Conservation (phyloP, 306 rosid species). For the Cucurbita pepo region DNA sequence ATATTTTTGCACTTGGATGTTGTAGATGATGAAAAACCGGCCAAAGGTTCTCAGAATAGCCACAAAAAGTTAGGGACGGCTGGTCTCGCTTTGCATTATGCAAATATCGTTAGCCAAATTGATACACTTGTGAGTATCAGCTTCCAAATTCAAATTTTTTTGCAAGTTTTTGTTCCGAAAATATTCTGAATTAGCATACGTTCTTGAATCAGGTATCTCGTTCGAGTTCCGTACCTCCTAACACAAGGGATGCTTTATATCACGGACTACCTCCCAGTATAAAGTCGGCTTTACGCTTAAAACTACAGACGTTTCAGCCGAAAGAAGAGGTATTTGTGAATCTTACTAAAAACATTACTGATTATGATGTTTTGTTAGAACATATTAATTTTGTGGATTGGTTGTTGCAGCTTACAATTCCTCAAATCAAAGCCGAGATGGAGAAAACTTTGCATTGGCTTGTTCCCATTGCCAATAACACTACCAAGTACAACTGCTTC, state of each 20-base stretch:
- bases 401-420: slow-evolving; percentile 61
- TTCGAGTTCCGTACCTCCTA: slow-evolving; percentile 88
- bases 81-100: slow-evolving; percentile 97
- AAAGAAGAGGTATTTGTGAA: slow-evolving; percentile 66
- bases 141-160: neutral
- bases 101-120: slow-evolving; percentile 76
- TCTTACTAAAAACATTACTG: neutral
- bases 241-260: slow-evolving; percentile 88
- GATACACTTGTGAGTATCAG: slow-evolving; percentile 73
- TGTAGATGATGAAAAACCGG: slow-evolving; percentile 49
- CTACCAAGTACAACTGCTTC: slow-evolving; percentile 56
- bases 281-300: slow-evolving; percentile 72
- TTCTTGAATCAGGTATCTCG: slow-evolving; percentile 61
- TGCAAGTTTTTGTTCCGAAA: neutral
- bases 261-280: slow-evolving; percentile 86
- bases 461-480: slow-evolving; percentile 79
- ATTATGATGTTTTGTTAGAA: neutral
- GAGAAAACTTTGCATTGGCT: slow-evolving; percentile 95
- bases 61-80: slow-evolving; percentile 71
- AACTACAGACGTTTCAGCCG: slow-evolving; percentile 59
- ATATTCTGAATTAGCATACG: slow-evolving; percentile 3
- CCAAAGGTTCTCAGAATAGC: slow-evolving; percentile 38
- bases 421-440: slow-evolving; percentile 89
- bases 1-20: slow-evolving; percentile 7
- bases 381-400: neutral